Conservation (phyloP, 805 yeast genomes). For the Cyberlindnera mycetangii region DNA sequence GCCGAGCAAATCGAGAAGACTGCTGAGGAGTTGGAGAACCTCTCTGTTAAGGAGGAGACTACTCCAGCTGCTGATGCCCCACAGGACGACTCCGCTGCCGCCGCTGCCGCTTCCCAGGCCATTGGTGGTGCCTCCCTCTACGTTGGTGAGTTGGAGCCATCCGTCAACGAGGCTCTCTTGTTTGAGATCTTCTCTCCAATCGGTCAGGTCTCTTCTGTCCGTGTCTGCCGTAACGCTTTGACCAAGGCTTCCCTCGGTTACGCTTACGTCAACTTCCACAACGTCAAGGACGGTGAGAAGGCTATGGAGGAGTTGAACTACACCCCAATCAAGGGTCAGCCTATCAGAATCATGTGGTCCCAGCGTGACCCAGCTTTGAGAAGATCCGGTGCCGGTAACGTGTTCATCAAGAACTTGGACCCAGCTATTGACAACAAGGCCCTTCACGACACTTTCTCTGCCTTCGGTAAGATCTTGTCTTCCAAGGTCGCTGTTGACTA, state of each 20-base stretch:
- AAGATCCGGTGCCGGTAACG: slow-evolving; percentile 94
- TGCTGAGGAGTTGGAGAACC: slow-evolving; percentile 26
- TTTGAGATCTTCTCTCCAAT: slow-evolving; percentile 92
- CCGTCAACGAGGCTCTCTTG: slow-evolving; percentile 90
- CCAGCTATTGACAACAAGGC: slow-evolving; percentile 99
- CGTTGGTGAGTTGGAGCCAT: slow-evolving; percentile 94
- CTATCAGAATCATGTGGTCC: slow-evolving; percentile 99
- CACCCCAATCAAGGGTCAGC: slow-evolving; percentile 87
- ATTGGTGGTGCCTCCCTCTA: slow-evolving; percentile 70
- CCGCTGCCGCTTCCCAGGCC: slow-evolving; percentile 31
- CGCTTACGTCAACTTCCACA: slow-evolving; percentile 96
- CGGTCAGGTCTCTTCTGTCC: slow-evolving; percentile 94
- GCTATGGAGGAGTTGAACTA: slow-evolving; percentile 97
- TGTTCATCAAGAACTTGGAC: slow-evolving; percentile 97
- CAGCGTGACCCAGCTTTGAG: slow-evolving; percentile 97
- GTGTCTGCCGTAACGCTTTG: slow-evolving; percentile 98
- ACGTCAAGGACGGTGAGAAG: slow-evolving; percentile 83
- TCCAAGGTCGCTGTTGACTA: slow-evolving; percentile 97
- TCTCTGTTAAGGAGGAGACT: slow-evolving; percentile 22
- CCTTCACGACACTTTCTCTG: slow-evolving; percentile 94
- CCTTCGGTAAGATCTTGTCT: slow-evolving; percentile 92
- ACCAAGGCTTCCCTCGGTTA: slow-evolving; percentile 96
- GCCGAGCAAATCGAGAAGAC: slow-evolving; percentile 41
- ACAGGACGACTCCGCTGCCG: slow-evolving; percentile 14
- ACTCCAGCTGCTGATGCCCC: slow-evolving; percentile 31